Evolutionary conservation across 768 basidiomycete genomes (phyloP).

Genomic region (Cystofilobasidium macerans): DNA sequence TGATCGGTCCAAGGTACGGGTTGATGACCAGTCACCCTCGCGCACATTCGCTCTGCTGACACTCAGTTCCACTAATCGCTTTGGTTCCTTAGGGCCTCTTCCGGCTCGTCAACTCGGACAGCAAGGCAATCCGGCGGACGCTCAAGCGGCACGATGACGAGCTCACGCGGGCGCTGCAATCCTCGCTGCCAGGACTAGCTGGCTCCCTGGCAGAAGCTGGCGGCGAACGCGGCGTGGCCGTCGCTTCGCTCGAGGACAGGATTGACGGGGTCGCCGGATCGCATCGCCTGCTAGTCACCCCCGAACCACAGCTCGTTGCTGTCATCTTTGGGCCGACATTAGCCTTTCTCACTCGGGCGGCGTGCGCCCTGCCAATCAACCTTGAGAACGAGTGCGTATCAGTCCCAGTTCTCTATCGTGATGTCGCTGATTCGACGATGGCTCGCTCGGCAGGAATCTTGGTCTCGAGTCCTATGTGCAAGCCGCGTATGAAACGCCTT

Average conservation of each 20-base stretch:
- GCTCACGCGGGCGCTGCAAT: constrained; percentile 66
- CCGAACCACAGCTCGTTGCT: constrained; percentile 89
- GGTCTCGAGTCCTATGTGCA: neutral
- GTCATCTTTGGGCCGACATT: constrained; percentile 90
- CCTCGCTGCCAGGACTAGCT: constrained; percentile 88
- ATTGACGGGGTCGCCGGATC: constrained; percentile 67
- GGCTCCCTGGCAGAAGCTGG: constrained; percentile 39
- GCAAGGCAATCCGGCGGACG: constrained; percentile 54
- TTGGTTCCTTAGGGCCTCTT: constrained; percentile 61
- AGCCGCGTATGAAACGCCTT: neutral
- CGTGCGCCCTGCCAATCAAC: constrained; percentile 58
- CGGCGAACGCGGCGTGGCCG: neutral
- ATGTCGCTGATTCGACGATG: neutral
- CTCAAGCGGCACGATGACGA: constrained; percentile 73
- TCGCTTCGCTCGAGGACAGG: constrained; percentile 30
- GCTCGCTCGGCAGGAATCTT: neutral
- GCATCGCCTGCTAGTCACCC: constrained; percentile 72
- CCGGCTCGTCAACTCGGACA: constrained; percentile 81
- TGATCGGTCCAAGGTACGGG: constrained; percentile 64
- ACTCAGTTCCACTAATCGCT: neutral
- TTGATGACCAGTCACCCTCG: too few relatives aligned
- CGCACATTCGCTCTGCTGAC: too few relatives aligned
- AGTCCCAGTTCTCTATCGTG: neutral
- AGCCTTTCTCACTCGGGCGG: constrained; percentile 63
- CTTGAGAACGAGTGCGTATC: constrained; percentile 41